These are phyloP conservation scores for Sonneratia caseolaris DNA, from an alignment of 345 rosid species.

Conservation along the genomic window DNA sequence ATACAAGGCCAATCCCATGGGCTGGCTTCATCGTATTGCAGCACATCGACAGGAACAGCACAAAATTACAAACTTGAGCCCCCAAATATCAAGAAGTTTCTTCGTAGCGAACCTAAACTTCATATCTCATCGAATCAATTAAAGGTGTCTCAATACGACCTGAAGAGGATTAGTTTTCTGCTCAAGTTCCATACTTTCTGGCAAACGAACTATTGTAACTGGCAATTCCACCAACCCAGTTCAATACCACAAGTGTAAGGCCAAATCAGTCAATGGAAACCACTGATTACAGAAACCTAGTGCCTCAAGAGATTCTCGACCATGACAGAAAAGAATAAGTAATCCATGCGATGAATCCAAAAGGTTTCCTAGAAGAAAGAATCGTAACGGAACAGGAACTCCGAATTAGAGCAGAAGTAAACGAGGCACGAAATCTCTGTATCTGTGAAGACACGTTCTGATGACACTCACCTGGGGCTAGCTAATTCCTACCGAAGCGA, in stretches of 20 bases:
- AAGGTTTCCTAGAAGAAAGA: not conserved
- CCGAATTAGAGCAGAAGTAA: not conserved
- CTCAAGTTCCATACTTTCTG: not conserved
- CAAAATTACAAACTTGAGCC: not conserved
- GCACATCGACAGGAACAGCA: not conserved
- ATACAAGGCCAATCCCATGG: not conserved
- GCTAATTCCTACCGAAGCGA: not conserved
- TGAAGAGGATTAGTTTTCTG: not conserved
- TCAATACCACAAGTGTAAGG: not conserved
- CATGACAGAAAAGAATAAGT: not conserved
- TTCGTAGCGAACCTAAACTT: not conserved
- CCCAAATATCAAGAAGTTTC: not conserved
- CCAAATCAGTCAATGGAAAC: not conserved
- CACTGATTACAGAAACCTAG: not conserved
- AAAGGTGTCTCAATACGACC: not conserved
- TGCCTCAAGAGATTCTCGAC: not conserved
- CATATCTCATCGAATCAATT: not conserved
- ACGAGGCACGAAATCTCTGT: not conserved
- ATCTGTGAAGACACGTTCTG: not conserved
- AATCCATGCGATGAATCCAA: not conserved
- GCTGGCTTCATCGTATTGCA: not conserved
- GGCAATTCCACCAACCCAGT: not conserved
- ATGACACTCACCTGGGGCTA: not conserved
- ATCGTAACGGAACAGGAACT: not conserved
- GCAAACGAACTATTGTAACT: not conserved